These are phyloP conservation scores for Buxus sempervirens DNA, from an alignment of 164 flowering plant genomes.

Conservation along the genomic window DNA sequence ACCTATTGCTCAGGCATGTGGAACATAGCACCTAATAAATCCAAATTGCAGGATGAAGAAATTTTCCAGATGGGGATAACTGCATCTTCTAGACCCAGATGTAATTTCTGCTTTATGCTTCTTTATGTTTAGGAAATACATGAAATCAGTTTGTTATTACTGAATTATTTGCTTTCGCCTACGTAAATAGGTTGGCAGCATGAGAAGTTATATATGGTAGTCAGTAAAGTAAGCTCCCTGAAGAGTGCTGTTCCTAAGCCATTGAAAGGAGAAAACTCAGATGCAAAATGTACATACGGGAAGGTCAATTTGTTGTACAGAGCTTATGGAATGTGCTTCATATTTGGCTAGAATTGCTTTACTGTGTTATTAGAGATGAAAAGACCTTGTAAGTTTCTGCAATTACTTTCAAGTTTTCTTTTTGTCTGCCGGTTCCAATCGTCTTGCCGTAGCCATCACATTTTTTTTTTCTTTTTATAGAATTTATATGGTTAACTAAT, in stretches of 20 bases:
- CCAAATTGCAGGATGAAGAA: neutral
- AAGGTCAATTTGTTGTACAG: neutral
- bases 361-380: too few relatives aligned
- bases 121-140: neutral
- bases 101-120: neutral
- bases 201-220: too few relatives aligned
- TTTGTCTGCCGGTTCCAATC: too few relatives aligned
- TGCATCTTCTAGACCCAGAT: neutral
- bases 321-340: neutral
- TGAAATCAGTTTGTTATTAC: too few relatives aligned
- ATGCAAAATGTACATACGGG: neutral
- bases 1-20: conserved; percentile 13
- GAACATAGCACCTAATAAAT: neutral
- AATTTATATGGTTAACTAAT: too few relatives aligned
- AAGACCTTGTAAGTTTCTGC: too few relatives aligned
- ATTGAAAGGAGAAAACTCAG: neutral
- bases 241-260: neutral
- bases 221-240: neutral
- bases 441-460: too few relatives aligned
- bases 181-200: too few relatives aligned
- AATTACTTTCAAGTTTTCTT: too few relatives aligned
- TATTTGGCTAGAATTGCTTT: too few relatives aligned
- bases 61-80: conserved; percentile 1
- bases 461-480: too few relatives aligned
- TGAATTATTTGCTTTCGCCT: too few relatives aligned